Conservation (phyloP, 2,329 filamentous ascomycete genomes). For the Aspergillus glaucus region DNA sequence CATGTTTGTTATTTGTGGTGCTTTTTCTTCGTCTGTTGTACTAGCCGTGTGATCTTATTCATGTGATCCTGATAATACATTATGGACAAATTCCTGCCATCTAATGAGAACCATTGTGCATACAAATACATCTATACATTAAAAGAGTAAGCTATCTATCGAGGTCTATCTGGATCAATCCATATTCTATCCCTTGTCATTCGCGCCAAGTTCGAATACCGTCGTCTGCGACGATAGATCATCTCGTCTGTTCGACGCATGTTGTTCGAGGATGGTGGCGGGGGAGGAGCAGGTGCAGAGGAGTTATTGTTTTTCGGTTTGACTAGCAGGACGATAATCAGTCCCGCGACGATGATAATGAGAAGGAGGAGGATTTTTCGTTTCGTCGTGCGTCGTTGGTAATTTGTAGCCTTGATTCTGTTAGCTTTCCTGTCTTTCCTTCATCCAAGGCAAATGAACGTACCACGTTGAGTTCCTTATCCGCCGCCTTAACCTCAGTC, state of each 20-base stretch:
- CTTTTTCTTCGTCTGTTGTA: background rate
- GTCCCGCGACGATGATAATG: constrained; percentile 71
- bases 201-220: constrained; percentile 15
- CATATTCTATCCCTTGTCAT: constrained; percentile 22
- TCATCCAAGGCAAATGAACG: constrained; percentile 13
- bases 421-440: constrained; percentile 1
- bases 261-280: constrained; percentile 15
- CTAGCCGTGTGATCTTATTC: background rate
- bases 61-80: no score
- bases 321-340: constrained; percentile 76
- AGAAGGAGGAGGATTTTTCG: constrained; percentile 89
- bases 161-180: constrained; percentile 31
- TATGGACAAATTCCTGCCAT: background rate
- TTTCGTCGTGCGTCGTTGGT: constrained; percentile 83
- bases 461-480: constrained; percentile 81
- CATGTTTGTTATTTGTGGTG: background rate
- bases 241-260: constrained; percentile 11
- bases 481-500: constrained; percentile 85
- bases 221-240: constrained; percentile 15
- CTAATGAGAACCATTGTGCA: constrained; percentile 6
- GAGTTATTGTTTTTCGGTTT: constrained; percentile 58
- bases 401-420: constrained; percentile 59
- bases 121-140: constrained; percentile 16
- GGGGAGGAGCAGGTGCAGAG: constrained; percentile 13
- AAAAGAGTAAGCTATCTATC: constrained; percentile 14